Conservation (phyloP, 768 basidiomycete species). For the Amanita subjunquillea region DNA sequence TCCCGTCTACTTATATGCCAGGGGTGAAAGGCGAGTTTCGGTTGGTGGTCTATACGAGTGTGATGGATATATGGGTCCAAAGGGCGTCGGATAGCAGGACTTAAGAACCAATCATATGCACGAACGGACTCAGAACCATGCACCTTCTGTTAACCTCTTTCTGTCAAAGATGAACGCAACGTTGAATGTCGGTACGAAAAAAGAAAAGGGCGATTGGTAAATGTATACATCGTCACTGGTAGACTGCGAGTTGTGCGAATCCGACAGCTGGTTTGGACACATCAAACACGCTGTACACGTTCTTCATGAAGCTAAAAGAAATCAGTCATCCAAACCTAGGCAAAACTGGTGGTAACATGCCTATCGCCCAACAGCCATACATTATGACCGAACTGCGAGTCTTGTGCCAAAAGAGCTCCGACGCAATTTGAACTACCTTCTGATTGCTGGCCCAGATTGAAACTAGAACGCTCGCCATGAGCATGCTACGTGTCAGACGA, state of each 20-base stretch:
- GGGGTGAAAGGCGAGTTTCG: conserved; percentile 48
- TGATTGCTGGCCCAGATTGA: neutral
- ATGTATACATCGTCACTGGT: too few relatives aligned
- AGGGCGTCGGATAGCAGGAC: neutral
- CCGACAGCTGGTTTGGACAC: conserved; percentile 19
- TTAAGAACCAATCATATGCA: neutral
- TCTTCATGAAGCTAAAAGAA: conserved; percentile 21
- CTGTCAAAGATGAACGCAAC: too few relatives aligned
- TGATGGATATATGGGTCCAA: conserved; percentile 16
- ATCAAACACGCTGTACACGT: conserved; percentile 31
- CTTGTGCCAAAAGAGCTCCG: neutral
- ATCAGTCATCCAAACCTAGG: neutral
- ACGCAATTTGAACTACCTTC: neutral
- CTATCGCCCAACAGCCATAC: conserved; percentile 1
- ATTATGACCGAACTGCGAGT: neutral
- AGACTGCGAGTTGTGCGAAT: conserved; percentile 14
- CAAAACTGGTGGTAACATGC: neutral
- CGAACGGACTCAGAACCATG: neutral
- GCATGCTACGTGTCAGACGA: neutral
- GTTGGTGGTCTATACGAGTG: conserved; percentile 49
- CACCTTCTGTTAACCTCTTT: too few relatives aligned
- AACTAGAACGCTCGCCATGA: neutral
- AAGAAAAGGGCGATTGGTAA: too few relatives aligned
- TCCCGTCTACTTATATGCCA: conserved; percentile 67
- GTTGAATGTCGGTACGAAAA: too few relatives aligned